Percentiles rank a stretch among this genome's conserved stretches.
Evolutionary conservation across 2,329 filamentous ascomycete species (phyloP).

Genomic region (Aspergillus caelatus): DNA sequence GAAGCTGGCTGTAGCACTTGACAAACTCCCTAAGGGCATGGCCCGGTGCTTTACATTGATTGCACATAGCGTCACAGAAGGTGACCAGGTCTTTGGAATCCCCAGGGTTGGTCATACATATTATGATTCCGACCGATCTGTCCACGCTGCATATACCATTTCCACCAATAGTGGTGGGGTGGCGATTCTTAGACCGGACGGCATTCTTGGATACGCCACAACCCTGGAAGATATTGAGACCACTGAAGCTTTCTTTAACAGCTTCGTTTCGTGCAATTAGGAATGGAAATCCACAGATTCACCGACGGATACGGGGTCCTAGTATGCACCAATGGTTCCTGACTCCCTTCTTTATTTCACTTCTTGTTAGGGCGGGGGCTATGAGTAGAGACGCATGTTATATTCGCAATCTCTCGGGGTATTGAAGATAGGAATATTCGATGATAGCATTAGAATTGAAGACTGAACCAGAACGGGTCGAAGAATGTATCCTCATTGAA

Average conservation of each 20-base stretch:
- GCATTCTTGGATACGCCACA: slow-evolving; percentile 4
- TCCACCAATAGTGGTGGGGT: slow-evolving; percentile 7
- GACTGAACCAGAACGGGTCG: neutral
- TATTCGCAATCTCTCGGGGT: neutral
- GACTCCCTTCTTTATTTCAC: neutral
- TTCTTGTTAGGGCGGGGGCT: neutral
- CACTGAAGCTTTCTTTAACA: neutral
- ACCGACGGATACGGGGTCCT: neutral
- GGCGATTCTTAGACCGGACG: slow-evolving; percentile 9
- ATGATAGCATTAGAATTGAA: neutral
- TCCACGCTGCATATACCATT: slow-evolving; percentile 11
- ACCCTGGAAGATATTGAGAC: neutral
- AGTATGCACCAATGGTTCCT: neutral
- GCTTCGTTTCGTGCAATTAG: neutral
- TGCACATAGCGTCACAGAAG: neutral
- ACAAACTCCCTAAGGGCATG: slow-evolving; percentile 1
- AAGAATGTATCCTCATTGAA: neutral
- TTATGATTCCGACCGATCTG: slow-evolving; percentile 11
- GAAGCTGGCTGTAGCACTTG: neutral
- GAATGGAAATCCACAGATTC: neutral
- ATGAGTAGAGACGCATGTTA: neutral
- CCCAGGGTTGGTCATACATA: slow-evolving; percentile 5
- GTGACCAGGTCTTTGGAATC: slow-evolving; percentile 1
- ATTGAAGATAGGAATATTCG: neutral
- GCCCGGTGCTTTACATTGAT: slow-evolving; percentile 6